A percentile compares a stretch with the other conserved stretches of the same genome.
Conservation (phyloP, 169 alveolate species). For the Cystoisospora suis region DNA sequence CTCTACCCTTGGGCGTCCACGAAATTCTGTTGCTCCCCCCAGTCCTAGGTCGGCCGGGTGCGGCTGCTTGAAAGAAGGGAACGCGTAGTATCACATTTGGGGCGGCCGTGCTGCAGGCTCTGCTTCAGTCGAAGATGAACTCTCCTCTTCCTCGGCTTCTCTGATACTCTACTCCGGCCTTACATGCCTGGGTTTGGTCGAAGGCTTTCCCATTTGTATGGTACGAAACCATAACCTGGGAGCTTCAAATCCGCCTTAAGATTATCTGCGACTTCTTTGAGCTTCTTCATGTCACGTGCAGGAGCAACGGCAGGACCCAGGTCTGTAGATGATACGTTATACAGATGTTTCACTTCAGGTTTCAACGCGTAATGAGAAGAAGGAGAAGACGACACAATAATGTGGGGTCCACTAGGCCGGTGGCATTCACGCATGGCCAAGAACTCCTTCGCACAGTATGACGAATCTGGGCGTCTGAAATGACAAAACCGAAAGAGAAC, state of each 20-base stretch:
- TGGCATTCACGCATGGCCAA: slow-evolving; percentile 56
- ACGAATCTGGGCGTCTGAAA: slow-evolving; percentile 38
- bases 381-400: neutral
- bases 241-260: neutral
- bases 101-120: too few species aligned
- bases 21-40: too few species aligned
- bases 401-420: slow-evolving; percentile 49
- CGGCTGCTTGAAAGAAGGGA: too few species aligned
- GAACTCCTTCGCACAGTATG: slow-evolving; percentile 46
- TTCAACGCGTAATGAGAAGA: slow-evolving; percentile 37
- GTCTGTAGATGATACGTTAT: slow-evolving; percentile 27
- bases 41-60: too few species aligned
- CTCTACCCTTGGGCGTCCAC: too few species aligned
- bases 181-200: slow-evolving; percentile 45
- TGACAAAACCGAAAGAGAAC: neutral
- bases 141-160: neutral
- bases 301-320: slow-evolving; percentile 60
- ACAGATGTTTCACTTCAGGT: neutral
- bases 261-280: slow-evolving; percentile 10
- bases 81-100: too few species aligned
- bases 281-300: neutral
- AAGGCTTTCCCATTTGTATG: slow-evolving; percentile 52
- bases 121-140: neutral
- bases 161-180: neutral
- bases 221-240: slow-evolving; percentile 36